phyloP scores from a whole-genome alignment of 768 basidiomycete genomes.

The Mycena pura region DNA sequence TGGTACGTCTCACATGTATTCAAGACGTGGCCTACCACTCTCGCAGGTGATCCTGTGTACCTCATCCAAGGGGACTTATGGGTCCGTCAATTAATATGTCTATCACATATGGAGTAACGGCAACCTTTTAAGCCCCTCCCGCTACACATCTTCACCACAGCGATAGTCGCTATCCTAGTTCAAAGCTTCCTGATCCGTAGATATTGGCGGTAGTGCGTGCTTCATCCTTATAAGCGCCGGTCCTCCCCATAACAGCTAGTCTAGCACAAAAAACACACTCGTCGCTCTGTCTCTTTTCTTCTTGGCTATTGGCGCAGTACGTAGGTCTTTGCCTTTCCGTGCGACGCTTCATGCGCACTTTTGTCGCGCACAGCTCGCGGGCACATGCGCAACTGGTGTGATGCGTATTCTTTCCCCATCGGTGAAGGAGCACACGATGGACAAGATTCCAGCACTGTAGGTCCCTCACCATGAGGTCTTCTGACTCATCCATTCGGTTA shows the following conservation, averaged over 20 bases:
- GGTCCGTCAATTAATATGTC: neutral
- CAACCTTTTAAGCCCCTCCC: neutral
- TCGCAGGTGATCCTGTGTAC: neutral
- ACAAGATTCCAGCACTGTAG: neutral
- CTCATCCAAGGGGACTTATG: neutral
- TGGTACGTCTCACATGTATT: neutral
- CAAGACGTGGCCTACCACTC: too few relatives aligned
- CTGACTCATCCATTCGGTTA: too few relatives aligned
- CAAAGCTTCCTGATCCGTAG: neutral
- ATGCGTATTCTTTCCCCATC: neutral
- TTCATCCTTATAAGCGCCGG: neutral
- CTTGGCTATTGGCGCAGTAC: neutral
- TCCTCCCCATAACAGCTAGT: neutral
- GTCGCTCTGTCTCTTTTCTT: neutral
- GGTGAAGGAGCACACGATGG: neutral
- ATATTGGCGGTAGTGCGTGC: neutral
- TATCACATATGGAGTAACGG: neutral
- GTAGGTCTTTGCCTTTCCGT: neutral
- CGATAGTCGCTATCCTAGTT: neutral
- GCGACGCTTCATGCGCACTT: neutral
- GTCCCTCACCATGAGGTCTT: neutral
- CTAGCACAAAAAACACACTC: neutral
- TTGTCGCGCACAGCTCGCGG: neutral
- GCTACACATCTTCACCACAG: slow-evolving; percentile 1
- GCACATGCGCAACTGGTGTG: neutral